These are phyloP conservation scores for Backusella westeae DNA, from an alignment of 192 early-diverging fungal species.

Conservation along the genomic window DNA sequence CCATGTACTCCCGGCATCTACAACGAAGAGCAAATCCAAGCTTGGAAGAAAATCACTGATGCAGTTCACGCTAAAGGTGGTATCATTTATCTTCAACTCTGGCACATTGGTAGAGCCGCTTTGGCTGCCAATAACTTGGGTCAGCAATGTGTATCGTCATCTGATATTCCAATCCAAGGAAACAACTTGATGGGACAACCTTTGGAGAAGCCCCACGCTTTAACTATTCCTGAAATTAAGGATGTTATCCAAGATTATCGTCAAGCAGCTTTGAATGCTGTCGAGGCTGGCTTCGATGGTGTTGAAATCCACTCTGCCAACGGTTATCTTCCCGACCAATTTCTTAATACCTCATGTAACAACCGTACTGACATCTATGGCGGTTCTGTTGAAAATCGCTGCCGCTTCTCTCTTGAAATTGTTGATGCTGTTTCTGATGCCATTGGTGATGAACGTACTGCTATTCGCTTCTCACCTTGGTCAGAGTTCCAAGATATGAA, in stretches of 20 bases:
- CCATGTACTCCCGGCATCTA: conserved; percentile 34
- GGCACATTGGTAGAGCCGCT: conserved; percentile 29
- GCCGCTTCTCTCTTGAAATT: conserved; percentile 22
- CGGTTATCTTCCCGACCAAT: conserved; percentile 82
- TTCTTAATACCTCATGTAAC: conserved; percentile 79
- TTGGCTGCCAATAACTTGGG: background rate
- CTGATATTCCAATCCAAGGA: conserved; percentile 19
- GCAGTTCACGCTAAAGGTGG: conserved; percentile 56
- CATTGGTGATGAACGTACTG: conserved; percentile 27
- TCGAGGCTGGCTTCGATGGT: conserved; percentile 81
- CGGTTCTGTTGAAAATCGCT: conserved; percentile 20
- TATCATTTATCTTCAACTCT: conserved; percentile 58
- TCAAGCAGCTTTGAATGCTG: conserved; percentile 64
- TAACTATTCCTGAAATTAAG: conserved; percentile 9
- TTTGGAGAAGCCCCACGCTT: conserved; percentile 19
- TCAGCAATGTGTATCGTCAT: conserved; percentile 20
- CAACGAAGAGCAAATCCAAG: conserved; percentile 39
- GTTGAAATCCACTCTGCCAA: conserved; percentile 89
- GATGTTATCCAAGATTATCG: conserved; percentile 3
- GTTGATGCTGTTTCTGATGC: conserved; percentile 19
- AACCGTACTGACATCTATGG: conserved; percentile 55
- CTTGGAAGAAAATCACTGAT: conserved; percentile 52
- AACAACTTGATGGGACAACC: background rate
- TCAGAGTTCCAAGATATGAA: conserved; percentile 29
- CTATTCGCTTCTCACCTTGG: conserved; percentile 32